These are phyloP conservation scores for Prototheca cutis DNA, from an alignment of 163 green algal genomes.

Conservation along the genomic window DNA sequence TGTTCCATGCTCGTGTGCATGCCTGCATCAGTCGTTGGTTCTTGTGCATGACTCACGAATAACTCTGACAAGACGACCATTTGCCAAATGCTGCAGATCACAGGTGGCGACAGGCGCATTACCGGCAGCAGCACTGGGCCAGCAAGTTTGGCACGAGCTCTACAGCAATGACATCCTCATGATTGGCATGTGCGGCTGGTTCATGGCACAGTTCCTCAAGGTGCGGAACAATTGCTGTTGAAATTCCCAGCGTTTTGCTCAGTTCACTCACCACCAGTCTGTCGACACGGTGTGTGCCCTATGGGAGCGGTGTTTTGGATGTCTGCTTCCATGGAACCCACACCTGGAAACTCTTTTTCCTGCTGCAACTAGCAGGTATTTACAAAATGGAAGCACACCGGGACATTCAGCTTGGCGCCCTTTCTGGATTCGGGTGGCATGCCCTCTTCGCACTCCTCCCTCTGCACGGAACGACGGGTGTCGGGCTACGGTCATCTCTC, in stretches of 20 bases:
- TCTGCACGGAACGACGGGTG: slow-evolving; percentile 72
- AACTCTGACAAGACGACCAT: too few relatives aligned
- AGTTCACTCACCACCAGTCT: background rate
- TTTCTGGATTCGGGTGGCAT: slow-evolving; percentile 83
- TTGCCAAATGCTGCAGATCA: too few relatives aligned
- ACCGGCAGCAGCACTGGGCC: too few relatives aligned
- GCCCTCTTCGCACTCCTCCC: slow-evolving; percentile 83
- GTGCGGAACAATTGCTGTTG: slow-evolving; percentile 6
- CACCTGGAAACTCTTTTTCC: too few relatives aligned
- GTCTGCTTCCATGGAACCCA: too few relatives aligned
- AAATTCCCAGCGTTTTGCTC: background rate
- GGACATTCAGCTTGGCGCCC: slow-evolving; percentile 59
- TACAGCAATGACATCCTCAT: slow-evolving; percentile 63
- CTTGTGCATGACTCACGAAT: too few relatives aligned
- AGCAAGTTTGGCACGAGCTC: background rate
- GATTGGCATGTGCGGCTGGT: slow-evolving; percentile 77
- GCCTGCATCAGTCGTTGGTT: too few relatives aligned
- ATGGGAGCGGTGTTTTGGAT: too few relatives aligned
- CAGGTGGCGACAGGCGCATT: too few relatives aligned
- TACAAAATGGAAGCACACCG: slow-evolving; percentile 70
- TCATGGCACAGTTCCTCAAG: slow-evolving; percentile 74
- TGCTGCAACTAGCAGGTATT: slow-evolving; percentile 87
- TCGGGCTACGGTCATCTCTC: background rate
- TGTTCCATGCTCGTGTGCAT: too few relatives aligned
- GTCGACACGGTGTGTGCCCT: too few relatives aligned